Evolutionary conservation across 2,329 filamentous ascomycete genomes (phyloP).

Genomic region (Reticulascus tulasneorum): DNA sequence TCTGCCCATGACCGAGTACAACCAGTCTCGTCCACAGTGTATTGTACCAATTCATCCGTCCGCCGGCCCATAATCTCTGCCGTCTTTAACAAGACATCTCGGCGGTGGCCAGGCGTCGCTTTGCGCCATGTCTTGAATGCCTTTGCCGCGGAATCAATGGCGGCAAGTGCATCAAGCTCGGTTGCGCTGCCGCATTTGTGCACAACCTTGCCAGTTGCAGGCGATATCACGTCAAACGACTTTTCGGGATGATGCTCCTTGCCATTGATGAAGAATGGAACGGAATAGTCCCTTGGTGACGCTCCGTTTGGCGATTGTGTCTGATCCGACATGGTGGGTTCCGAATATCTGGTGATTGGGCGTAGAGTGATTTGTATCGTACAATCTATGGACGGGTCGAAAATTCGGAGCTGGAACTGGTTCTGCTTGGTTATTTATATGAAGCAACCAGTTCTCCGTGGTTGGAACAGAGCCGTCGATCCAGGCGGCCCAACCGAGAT

Average conservation of each 20-base stretch:
- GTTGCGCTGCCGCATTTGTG: conserved; percentile 52
- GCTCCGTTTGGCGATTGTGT: not conserved
- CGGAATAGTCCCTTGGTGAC: conserved; percentile 9
- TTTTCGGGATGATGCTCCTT: conserved; percentile 40
- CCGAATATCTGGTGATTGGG: not conserved
- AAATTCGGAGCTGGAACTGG: no score
- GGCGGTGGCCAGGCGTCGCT: conserved; percentile 51
- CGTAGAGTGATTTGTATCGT: no score
- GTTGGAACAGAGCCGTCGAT: no score
- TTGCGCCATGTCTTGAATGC: conserved; percentile 63
- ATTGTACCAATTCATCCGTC: conserved; percentile 48
- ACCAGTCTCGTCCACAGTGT: conserved; percentile 42
- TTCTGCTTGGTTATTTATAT: no score
- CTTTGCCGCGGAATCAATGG: conserved; percentile 44
- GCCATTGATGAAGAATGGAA: conserved; percentile 41
- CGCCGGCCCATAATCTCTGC: conserved; percentile 54
- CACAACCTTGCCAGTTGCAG: conserved; percentile 48
- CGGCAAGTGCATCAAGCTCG: conserved; percentile 47
- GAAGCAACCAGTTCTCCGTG: no score
- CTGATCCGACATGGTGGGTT: not conserved
- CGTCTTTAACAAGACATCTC: conserved; percentile 59
- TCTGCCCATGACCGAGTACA: conserved; percentile 20
- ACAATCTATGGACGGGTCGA: no score
- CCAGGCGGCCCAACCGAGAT: no score
- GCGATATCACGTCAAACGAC: conserved; percentile 55